Percentiles rank a stretch among this genome's conserved stretches.
phyloP scores from a whole-genome alignment of 768 basidiomycete genomes.

The Suillus subalutaceus region DNA sequence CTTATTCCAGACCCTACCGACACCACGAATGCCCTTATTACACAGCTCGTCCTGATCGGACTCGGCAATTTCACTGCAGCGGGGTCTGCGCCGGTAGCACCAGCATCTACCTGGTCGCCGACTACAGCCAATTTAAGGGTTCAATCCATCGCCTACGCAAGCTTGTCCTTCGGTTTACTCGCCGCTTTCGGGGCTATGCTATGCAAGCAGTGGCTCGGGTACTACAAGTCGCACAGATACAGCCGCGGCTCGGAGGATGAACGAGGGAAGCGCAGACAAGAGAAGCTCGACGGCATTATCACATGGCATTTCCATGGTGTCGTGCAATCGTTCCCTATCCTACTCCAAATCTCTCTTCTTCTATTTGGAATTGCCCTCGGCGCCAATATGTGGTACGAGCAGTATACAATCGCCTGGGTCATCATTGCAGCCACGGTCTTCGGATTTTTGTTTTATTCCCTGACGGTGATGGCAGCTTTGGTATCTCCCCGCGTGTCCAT shows the following conservation, averaged over 20 bases:
- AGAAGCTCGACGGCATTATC: conserved; percentile 15
- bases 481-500: not conserved
- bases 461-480: conserved; percentile 6
- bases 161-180: conserved; percentile 12
- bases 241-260: conserved; percentile 10
- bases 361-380: no score
- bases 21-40: no score
- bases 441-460: conserved; percentile 5
- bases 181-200: no score
- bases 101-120: conserved; percentile 5
- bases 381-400: conserved; percentile 6
- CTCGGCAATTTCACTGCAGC: no score
- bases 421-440: not conserved
- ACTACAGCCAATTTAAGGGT: not conserved
- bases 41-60: no score
- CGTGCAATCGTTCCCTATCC: no score
- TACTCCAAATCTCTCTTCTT: no score
- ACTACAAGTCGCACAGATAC: not conserved
- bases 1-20: conserved; percentile 12
- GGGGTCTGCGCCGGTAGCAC: not conserved
- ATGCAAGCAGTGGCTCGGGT: no score
- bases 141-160: conserved; percentile 16
- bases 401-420: not conserved
- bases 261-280: conserved; percentile 12
- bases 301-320: conserved; percentile 2